These are phyloP conservation scores for Thalia dealbata DNA, from an alignment of 176 grass and related monocot genomes.

Conservation along the genomic window DNA sequence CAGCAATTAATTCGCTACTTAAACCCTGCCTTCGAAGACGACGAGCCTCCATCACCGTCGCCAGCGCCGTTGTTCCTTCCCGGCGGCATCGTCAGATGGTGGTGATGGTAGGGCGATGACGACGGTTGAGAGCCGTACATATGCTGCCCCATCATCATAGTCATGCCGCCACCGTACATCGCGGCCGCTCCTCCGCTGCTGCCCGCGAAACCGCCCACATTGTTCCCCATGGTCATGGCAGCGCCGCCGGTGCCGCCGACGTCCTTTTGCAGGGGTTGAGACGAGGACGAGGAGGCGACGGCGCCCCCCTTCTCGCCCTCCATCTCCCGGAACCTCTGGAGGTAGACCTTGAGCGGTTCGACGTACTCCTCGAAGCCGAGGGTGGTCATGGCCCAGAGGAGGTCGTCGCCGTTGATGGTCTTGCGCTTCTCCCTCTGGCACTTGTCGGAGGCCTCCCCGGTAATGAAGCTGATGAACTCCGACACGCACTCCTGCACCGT, in stretches of 20 bases:
- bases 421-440: slow-evolving; percentile 19
- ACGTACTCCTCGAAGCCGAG: slow-evolving; percentile 17
- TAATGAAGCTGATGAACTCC: slow-evolving; percentile 19
- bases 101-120: neutral
- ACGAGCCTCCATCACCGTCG: neutral
- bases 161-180: slow-evolving; percentile 6
- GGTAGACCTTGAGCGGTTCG: slow-evolving; percentile 12
- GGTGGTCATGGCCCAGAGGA: slow-evolving; percentile 19
- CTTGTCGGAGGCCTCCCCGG: slow-evolving; percentile 13
- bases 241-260: neutral
- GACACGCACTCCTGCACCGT: slow-evolving; percentile 19
- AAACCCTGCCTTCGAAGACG: neutral
- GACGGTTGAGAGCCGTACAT: slow-evolving; percentile 2
- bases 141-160: slow-evolving; percentile 10
- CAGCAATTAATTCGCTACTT: neutral
- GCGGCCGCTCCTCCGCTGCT: neutral
- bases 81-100: neutral
- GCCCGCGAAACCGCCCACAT: slow-evolving; percentile 5
- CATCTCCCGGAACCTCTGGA: slow-evolving; percentile 10
- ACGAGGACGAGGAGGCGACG: neutral
- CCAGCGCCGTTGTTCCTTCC: neutral
- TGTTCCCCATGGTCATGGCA: neutral
- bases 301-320: slow-evolving; percentile 6
- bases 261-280: neutral
- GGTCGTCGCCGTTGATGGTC: slow-evolving; percentile 15